Evolutionary conservation across 148 eudicot species (phyloP), one percentile per base, ranked within the genome.

Genomic region (Rhododendron simsii): DNA sequence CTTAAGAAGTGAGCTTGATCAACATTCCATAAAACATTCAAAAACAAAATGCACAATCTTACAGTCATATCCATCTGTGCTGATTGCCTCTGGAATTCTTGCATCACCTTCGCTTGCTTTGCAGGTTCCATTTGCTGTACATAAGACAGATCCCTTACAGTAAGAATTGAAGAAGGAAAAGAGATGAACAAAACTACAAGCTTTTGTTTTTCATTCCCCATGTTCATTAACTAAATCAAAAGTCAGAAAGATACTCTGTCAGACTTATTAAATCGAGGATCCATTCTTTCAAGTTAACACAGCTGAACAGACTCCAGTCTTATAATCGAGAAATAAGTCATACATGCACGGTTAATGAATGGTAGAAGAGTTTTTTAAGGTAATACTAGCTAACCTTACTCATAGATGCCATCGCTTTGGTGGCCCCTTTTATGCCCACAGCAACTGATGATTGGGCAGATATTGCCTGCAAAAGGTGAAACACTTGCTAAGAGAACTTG

Each of bases 41-140:
- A 44, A 84, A 81, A 69, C 28, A 20, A 50, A 53, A 53, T 45
- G 61, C 51, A 84, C 21, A 87, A 87, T 59, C 96, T 92, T 93
- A 96, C 99, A 39, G 97, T 94, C 98, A 95, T 96, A 91, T 96
- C 99, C 98, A 96, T 92, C 86, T 95, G 96, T 28, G 97, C 97
- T 45, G 99, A 96, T 83, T 96, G 97, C 89, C 83, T 96, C 93
- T 96, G 99, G 89, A 96, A 96, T 2, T 94, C 98, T 87, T 87
- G 91, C 69, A 96, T 89, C 87, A 91, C 88, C 90, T 95, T 92
- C 88, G 92, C 91, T 87, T 96, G 99, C 89, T 96, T 91, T 13
- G 93, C 94, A 45, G 99, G 98, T n/a, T 85, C 96, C 99, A 96
- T 94, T 95, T 95, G 97, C 98, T 95, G 90, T 89, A 86, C 86